phyloP scores from a whole-genome alignment of 805 yeast species.

The Wickerhamiella allomyrinae region DNA sequence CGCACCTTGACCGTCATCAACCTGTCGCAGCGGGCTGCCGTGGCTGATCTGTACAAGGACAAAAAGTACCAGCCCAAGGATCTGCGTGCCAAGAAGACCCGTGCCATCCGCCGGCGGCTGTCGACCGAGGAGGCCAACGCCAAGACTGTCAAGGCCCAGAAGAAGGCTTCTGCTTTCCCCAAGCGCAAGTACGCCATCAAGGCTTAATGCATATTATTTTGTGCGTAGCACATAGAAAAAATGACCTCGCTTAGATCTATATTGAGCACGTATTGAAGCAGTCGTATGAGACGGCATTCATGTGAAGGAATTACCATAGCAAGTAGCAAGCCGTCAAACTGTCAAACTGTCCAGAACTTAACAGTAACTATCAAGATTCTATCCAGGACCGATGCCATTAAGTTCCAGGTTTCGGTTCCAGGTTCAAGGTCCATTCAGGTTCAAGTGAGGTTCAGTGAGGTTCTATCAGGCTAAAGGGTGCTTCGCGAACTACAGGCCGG shows the following conservation, averaged over 20 bases:
- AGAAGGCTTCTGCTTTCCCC: constrained; percentile 93
- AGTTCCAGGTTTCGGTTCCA: too few relatives aligned
- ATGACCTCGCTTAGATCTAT: background rate
- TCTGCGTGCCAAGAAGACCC: constrained; percentile 98
- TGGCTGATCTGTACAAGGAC: constrained; percentile 82
- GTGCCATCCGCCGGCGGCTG: constrained; percentile 97
- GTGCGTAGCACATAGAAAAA: constrained; percentile 2
- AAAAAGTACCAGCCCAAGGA: constrained; percentile 91
- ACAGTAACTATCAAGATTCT: too few relatives aligned
- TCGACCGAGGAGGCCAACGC: constrained; percentile 72
- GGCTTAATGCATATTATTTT: constrained; percentile 42
- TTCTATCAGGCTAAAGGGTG: too few relatives aligned
- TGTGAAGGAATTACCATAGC: too few relatives aligned
- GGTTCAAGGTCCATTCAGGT: too few relatives aligned
- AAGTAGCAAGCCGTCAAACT: too few relatives aligned
- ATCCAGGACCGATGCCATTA: too few relatives aligned
- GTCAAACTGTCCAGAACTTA: too few relatives aligned
- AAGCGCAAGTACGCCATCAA: constrained; percentile 96
- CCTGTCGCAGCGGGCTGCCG: constrained; percentile 90
- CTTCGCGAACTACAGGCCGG: too few relatives aligned
- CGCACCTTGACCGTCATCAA: constrained; percentile 93
- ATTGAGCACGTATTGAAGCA: too few relatives aligned
- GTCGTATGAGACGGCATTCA: too few relatives aligned
- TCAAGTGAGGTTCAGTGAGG: too few relatives aligned
- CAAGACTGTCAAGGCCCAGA: constrained; percentile 78